Evolutionary conservation across 169 alveolate species (phyloP), one percentile per base, ranked within the genome.

Genomic region (Cryptosporidium bovis): DNA sequence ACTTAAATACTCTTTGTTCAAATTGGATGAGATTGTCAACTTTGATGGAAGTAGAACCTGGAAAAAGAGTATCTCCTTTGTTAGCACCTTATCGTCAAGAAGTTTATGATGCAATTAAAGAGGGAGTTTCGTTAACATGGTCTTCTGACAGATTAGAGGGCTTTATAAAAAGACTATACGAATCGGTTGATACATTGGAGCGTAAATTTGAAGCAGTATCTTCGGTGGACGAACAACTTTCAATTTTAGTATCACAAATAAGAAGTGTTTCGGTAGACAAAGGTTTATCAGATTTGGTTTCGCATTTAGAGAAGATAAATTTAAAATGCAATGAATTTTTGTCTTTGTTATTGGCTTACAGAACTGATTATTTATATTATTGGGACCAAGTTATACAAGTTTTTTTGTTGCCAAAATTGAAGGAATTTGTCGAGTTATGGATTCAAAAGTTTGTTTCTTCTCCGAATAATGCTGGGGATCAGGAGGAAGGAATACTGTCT

Each of bases 1-100:
- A 96, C 95, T 31, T 90, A 92, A 48, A 93, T 96, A 29, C 83
- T 94, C 44, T 93, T 92, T 77, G 87, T 44, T 58, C 64, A 13
- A 77, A 77, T 31, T 77, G 87, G 87, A 77, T 77, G 87, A 77
- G 87, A 31, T 58, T 77, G 18, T 53, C 87, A 18, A 77, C 77
- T 27, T 51, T 56, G 33, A 27, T 77, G 33, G 87, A 77, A 16
- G 64, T 77, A 12, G 87, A 77, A 1, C 87, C 87, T 24, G 87
- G 87, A 6, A 58, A 48, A 31, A 20, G 87, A 48, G 64, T 77
- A 13, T 77, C 87, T 24, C 87, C 87, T 34, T 29, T 77, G 3
- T n/a, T 77, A 13, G 64, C 87, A 46, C 87, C 87, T 16, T 77
- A 56, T 36, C 29, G 71, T 10, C 56, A 55, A 10, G 77, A 77